These are phyloP conservation scores for Suillus subalutaceus DNA, from an alignment of 768 basidiomycete genomes.

Conservation along the genomic window DNA sequence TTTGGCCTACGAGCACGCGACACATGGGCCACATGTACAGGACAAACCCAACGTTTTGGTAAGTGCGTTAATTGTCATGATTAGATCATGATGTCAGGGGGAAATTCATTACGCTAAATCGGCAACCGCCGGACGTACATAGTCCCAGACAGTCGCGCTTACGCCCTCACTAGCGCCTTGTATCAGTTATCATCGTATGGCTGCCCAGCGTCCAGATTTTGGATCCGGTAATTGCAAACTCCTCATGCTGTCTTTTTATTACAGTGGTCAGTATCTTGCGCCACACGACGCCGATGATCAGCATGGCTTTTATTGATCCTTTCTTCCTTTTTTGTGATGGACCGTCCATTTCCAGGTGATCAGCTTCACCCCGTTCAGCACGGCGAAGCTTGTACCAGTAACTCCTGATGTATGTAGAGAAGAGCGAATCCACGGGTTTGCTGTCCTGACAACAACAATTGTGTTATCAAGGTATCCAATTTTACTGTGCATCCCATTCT, in stretches of 20 bases:
- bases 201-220: not conserved
- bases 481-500: not conserved
- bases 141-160: not conserved
- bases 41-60: not conserved
- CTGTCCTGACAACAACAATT: not conserved
- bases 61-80: not conserved
- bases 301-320: not conserved
- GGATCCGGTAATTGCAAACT: not conserved
- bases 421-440: not conserved
- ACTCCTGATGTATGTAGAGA: not conserved
- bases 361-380: not conserved
- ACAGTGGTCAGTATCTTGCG: not conserved
- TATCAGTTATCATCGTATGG: not conserved
- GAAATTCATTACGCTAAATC: not conserved
- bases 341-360: not conserved
- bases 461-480: not conserved
- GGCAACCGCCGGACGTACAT: not conserved
- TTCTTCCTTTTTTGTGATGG: not conserved
- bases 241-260: not conserved
- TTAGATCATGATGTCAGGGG: not conserved
- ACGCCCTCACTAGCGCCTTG: not conserved
- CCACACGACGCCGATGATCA: not conserved
- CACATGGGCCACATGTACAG: not conserved
- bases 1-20: not conserved
- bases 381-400: not conserved